Evolutionary conservation across 2,329 filamentous ascomycete species (phyloP), one percentile per base, ranked within the genome.

Genomic region (Verticillium longisporum): DNA sequence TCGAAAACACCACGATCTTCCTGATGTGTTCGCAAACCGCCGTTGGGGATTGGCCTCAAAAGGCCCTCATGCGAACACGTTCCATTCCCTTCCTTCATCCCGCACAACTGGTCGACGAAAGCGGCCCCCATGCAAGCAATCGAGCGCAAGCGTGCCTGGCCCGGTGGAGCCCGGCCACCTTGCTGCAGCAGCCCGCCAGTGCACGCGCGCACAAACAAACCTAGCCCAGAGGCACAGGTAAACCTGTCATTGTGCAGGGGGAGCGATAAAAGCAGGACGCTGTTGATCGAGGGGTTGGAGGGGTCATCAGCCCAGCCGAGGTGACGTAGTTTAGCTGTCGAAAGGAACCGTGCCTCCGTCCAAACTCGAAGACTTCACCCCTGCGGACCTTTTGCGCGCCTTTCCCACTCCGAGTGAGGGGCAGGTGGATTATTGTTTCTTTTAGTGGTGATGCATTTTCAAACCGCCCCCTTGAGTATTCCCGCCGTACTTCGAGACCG

Each of bases 41-140:
- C 6, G n/a, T 9, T 10, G 4, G 2, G 2, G 10, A 18, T 18
- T 50, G 41, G n/a, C 41, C 9, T 50, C 41, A 5, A n/a, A 10
- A 11, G 18, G 41, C 41, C 41, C 6, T 50, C 41, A n/a, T 21
- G 41, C 41, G 41, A 50, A 50, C 41, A 21, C 18, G 41, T 21
- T 21, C 41, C 18, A 37, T 32, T 10, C 11, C 6, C 13, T 26
- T 26, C 26, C 26, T 26, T 26, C 10, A 58, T 33, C 56, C 56
- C 56, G 38, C 56, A 45, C 26, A 31, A 58, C 26, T 33, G 56
- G 56, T 58, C 32, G 37, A n/a, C 7, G 13, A 36, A 57, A 41
- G 37, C 37, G 56, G 37, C 26, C 26, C 26, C 56, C 33, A 58
- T 58, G 56, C 56, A 58, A 58, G 56, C 37, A 58, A 58, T 58